Conservation (phyloP, 2,329 filamentous ascomycete genomes). For the Mycosphaerelloides madeirae region DNA sequence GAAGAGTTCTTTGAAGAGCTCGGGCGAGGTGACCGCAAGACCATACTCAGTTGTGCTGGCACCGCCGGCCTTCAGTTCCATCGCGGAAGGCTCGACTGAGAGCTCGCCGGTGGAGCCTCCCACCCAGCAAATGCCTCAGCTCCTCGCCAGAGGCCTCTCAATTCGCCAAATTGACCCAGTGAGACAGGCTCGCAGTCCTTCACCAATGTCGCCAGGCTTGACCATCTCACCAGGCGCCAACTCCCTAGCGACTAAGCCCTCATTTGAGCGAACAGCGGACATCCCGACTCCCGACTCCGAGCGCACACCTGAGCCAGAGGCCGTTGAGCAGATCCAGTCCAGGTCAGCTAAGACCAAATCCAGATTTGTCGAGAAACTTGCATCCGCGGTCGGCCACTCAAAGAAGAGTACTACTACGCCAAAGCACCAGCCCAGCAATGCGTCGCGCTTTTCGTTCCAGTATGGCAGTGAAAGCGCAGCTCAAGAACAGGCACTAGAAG, state of each 20-base stretch:
- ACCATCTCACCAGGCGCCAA: not conserved
- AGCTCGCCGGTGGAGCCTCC: constrained; percentile 13
- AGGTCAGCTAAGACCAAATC: constrained; percentile 12
- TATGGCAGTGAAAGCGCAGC: constrained; percentile 63
- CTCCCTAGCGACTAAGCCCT: constrained; percentile 1
- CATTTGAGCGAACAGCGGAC: constrained; percentile 8
- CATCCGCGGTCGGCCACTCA: constrained; percentile 29
- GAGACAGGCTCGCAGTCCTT: not conserved
- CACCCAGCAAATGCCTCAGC: not conserved
- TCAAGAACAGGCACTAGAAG: constrained; percentile 66
- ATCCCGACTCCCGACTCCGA: constrained; percentile 17
- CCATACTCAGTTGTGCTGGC: constrained; percentile 14
- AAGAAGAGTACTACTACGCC: constrained; percentile 27
- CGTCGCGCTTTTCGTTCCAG: constrained; percentile 77
- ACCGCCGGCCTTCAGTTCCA: constrained; percentile 16
- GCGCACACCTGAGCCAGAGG: constrained; percentile 11
- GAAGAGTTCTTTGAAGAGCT: not conserved
- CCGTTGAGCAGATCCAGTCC: constrained; percentile 9
- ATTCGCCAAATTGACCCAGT: constrained; percentile 2
- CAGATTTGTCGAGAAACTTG: constrained; percentile 28
- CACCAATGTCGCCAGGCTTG: not conserved
- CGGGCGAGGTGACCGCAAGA: constrained; percentile 8
- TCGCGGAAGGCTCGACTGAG: constrained; percentile 15
- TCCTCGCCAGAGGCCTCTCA: constrained; percentile 8
- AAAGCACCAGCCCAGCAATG: constrained; percentile 56